A percentile compares a stretch with the other conserved stretches of the same genome.
Conservation (phyloP, 192 early-diverging fungal species). For the Dissophora ornata region DNA sequence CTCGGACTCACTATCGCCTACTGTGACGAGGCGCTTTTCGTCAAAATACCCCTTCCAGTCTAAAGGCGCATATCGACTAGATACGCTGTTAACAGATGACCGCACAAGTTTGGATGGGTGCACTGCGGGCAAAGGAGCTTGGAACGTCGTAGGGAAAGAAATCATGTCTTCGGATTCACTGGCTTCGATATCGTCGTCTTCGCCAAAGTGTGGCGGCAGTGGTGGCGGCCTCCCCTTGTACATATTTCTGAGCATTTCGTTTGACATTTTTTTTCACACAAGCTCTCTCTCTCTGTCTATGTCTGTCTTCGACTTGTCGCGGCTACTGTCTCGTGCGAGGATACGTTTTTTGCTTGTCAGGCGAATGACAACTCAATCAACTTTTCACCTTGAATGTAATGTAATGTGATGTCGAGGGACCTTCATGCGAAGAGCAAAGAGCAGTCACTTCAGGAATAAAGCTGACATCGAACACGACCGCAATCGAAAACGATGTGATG, state of each 20-base stretch:
- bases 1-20: slow-evolving; percentile 5
- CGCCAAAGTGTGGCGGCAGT: slow-evolving; percentile 37
- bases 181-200: background rate
- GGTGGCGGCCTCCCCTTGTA: slow-evolving; percentile 56
- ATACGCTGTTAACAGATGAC: background rate
- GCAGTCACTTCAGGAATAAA: no score
- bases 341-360: no score
- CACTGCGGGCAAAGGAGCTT: slow-evolving; percentile 19
- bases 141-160: slow-evolving; percentile 3
- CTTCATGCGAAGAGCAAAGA: no score
- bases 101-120: slow-evolving; percentile 35
- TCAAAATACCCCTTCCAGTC: slow-evolving; percentile 71
- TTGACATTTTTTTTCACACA: slow-evolving; percentile 4
- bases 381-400: no score
- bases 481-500: slow-evolving; percentile 32
- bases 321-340: no score
- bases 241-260: slow-evolving; percentile 56
- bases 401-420: no score
- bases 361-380: no score
- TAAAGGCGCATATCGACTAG: slow-evolving; percentile 54
- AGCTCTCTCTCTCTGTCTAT: no score
- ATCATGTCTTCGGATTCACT: background rate
- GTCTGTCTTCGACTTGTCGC: background rate
- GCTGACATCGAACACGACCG: no score
- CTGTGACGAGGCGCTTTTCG: slow-evolving; percentile 36